Evolutionary conservation across 2,329 filamentous ascomycete genomes (phyloP).

Genomic region (Aspergillus thermomutatus): DNA sequence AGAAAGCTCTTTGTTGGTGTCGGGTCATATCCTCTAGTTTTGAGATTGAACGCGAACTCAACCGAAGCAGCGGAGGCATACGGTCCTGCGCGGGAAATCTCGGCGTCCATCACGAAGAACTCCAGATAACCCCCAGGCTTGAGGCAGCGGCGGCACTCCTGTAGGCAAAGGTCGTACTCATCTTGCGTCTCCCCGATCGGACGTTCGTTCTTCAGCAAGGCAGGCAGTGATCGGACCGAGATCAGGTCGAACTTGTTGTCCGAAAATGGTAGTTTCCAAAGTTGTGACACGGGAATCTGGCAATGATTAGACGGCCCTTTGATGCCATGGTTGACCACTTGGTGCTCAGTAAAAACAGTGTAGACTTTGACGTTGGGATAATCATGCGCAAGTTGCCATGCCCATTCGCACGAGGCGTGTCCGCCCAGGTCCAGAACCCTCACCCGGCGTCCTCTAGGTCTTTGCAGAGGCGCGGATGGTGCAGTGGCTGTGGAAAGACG

Average conservation of each 20-base stretch:
- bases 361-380: slow-evolving; percentile 84
- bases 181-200: slow-evolving; percentile 67
- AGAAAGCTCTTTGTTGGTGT: slow-evolving; percentile 79
- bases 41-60: slow-evolving; percentile 87
- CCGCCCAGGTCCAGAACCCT: slow-evolving; percentile 84
- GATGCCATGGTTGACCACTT: slow-evolving; percentile 70
- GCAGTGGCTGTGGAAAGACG: slow-evolving; percentile 29
- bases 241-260: slow-evolving; percentile 87
- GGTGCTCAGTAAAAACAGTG: slow-evolving; percentile 76
- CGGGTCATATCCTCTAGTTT: slow-evolving; percentile 86
- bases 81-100: slow-evolving; percentile 80
- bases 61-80: slow-evolving; percentile 77
- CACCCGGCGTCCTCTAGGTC: slow-evolving; percentile 45
- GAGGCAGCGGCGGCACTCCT: slow-evolving; percentile 83
- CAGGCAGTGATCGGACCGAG: slow-evolving; percentile 82
- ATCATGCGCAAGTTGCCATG: slow-evolving; percentile 85
- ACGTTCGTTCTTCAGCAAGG: slow-evolving; percentile 67
- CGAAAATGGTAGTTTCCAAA: slow-evolving; percentile 81
- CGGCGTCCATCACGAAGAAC: slow-evolving; percentile 84
- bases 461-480: slow-evolving; percentile 19
- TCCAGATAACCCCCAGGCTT: slow-evolving; percentile 93
- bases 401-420: slow-evolving; percentile 85
- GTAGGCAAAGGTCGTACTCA: slow-evolving; percentile 82
- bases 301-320: slow-evolving; percentile 85
- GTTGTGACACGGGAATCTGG: slow-evolving; percentile 70